Evolutionary conservation across 1,139 yeast genomes (phyloP), one percentile per base, ranked within the genome.

Genomic region (Pichia sp.): DNA sequence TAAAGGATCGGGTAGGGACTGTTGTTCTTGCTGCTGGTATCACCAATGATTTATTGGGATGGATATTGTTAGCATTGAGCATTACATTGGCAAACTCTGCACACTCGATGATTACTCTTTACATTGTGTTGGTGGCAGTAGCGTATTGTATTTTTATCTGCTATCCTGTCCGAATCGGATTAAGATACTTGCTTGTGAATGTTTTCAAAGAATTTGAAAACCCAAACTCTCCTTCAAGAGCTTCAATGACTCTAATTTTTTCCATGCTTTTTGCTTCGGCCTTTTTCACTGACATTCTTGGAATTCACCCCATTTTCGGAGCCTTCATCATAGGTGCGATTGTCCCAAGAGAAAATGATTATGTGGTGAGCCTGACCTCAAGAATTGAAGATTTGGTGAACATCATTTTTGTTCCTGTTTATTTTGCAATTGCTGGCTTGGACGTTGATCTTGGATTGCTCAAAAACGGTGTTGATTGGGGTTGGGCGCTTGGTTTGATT

Each of bases 11-110:
- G 47, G 88, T 83, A 8, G 94, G 94, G 33, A 76, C 81, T n/a
- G 75, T 84, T 43, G 92, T 82, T 11, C 66, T 85, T 44, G 84
- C 90, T 3, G 92, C 94, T 2, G 95, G 94, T 42, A 82, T 84
- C 47, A 73, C 80, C 39, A 85, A 85, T 58, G 95, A 85, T 59
- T 73, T 85, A 54, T 61, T 81, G n/a, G 94, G 94, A 3, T 85
- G 94, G 95, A 76, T 84, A 47, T 65, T 85, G 45, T 71, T 85
- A 51, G 94, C 94, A 0, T 68, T 85, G 50, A 77, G 81, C 43
- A 82, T 85, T 41, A 83, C 90, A 11, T 68, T 85, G 50, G 88
- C 90, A 7, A 84, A 81, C 59, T 70, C 90, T 1, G 59, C 71
- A 10, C 72, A 75, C 40, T 81, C 85, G 0, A 75, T 82, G 38